Evolutionary conservation across 495 filamentous ascomycete genomes (phyloP).

Genomic region (Bryoglossum gracile): DNA sequence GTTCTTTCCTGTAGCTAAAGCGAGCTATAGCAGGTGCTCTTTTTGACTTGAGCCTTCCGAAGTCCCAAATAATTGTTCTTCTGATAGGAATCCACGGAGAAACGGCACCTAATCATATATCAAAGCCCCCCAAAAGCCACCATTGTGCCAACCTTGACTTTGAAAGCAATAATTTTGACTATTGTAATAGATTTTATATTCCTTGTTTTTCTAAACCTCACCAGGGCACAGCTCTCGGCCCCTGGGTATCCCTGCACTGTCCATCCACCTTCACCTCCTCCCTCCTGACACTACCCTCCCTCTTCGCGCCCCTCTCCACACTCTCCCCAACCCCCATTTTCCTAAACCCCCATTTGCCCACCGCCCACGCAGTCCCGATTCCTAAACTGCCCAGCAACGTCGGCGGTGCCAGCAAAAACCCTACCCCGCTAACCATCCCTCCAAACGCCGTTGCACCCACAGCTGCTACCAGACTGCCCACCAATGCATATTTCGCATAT

Average conservation of each 20-base stretch:
- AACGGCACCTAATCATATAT: too few species aligned
- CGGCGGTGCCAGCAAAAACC: slow-evolving; percentile 30
- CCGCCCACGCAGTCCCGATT: slow-evolving; percentile 24
- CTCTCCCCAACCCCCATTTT: slow-evolving; percentile 22
- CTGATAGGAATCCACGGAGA: too few species aligned
- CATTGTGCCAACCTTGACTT: too few species aligned
- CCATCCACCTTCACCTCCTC: slow-evolving; percentile 22
- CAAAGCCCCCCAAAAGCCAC: too few species aligned
- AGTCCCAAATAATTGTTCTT: too few species aligned
- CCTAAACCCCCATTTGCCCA: slow-evolving; percentile 23
- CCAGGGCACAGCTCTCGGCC: slow-evolving; percentile 21
- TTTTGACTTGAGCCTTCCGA: too few species aligned
- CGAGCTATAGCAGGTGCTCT: too few species aligned
- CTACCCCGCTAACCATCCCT: slow-evolving; percentile 26
- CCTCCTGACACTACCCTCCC: slow-evolving; percentile 14
- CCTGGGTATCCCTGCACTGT: slow-evolving; percentile 21
- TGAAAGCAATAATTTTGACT: too few species aligned
- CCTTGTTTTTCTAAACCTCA: too few species aligned
- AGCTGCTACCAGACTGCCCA: slow-evolving; percentile 25
- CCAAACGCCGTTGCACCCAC: slow-evolving; percentile 28
- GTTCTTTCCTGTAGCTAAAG: too few species aligned
- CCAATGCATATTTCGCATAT: slow-evolving; percentile 32
- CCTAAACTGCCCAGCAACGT: slow-evolving; percentile 25
- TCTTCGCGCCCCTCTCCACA: slow-evolving; percentile 10
- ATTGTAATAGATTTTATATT: too few species aligned